phyloP scores from a whole-genome alignment of 2,329 filamentous ascomycete species.

The Kalmusia sp. region DNA sequence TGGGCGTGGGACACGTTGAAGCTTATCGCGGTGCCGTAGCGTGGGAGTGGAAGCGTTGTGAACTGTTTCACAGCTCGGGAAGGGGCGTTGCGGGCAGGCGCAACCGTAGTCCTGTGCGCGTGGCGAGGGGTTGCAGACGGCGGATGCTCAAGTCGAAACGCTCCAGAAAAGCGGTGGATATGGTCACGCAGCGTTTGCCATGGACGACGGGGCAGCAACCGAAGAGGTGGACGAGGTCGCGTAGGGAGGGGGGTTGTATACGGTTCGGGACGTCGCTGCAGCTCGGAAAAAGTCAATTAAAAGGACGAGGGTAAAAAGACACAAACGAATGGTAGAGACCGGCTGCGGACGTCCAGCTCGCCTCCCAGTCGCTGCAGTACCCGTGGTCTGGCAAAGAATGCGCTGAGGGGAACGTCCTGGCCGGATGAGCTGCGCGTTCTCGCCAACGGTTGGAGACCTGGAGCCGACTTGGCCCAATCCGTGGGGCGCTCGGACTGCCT shows the following conservation, averaged over 20 bases:
- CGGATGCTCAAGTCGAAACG: neutral
- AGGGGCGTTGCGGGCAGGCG: slow-evolving; percentile 12
- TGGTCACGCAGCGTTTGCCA: slow-evolving; percentile 20
- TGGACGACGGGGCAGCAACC: slow-evolving; percentile 15
- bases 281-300: slow-evolving; percentile 30
- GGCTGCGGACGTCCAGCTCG: slow-evolving; percentile 16
- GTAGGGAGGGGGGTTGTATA: slow-evolving; percentile 33
- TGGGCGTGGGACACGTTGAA: neutral
- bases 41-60: slow-evolving; percentile 8
- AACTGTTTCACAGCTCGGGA: slow-evolving; percentile 14
- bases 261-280: slow-evolving; percentile 37
- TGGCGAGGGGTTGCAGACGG: neutral
- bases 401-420: slow-evolving; percentile 25
- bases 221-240: slow-evolving; percentile 14
- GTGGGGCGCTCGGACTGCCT: slow-evolving; percentile 19
- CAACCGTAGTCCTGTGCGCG: slow-evolving; percentile 3
- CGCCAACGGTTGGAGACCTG: slow-evolving; percentile 12
- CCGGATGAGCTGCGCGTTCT: slow-evolving; percentile 24
- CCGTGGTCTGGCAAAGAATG: slow-evolving; percentile 24
- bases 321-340: slow-evolving; percentile 31
- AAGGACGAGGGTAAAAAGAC: slow-evolving; percentile 19
- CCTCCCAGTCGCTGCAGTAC: slow-evolving; percentile 7
- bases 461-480: slow-evolving; percentile 34
- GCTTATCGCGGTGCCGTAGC: neutral
- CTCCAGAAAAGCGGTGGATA: slow-evolving; percentile 2